A percentile compares a stretch with the other conserved stretches of the same genome.
phyloP scores from a whole-genome alignment of 176 grass and related monocot species.

The Hyparrhenia diplandra region DNA sequence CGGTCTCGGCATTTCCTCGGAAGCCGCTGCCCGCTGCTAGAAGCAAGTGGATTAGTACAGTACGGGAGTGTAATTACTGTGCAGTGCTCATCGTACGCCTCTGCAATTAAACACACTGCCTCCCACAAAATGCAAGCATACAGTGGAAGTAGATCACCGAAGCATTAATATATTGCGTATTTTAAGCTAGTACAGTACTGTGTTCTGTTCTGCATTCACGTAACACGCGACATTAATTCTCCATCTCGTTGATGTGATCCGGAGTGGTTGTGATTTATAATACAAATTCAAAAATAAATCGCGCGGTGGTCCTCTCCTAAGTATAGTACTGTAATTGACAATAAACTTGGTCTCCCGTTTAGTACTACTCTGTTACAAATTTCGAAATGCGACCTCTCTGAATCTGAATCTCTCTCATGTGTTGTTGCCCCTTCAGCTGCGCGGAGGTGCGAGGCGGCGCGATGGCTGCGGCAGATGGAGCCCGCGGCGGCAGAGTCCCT shows the following conservation, averaged over 20 bases:
- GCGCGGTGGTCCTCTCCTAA: not conserved
- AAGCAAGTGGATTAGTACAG: not conserved
- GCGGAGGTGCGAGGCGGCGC: conserved; percentile 65
- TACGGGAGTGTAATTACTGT: not conserved
- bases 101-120: conserved; percentile 12
- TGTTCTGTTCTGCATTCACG: conserved; percentile 5
- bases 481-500: conserved; percentile 36
- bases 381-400: not conserved
- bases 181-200: not conserved
- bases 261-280: not conserved
- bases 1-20: not conserved
- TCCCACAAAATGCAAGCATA: not conserved
- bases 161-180: not conserved
- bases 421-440: conserved; percentile 33
- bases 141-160: not conserved
- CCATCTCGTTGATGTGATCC: not conserved
- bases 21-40: too few relatives aligned
- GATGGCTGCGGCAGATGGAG: conserved; percentile 75
- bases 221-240: not conserved
- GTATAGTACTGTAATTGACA: too few relatives aligned
- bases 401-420: conserved; percentile 5
- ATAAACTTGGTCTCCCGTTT: too few relatives aligned
- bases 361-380: not conserved
- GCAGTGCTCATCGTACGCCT: not conserved
- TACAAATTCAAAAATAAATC: not conserved